Evolutionary conservation across 768 basidiomycete genomes (phyloP), one percentile per base, ranked within the genome.

Genomic region (Pleurotus citrinopileatus): DNA sequence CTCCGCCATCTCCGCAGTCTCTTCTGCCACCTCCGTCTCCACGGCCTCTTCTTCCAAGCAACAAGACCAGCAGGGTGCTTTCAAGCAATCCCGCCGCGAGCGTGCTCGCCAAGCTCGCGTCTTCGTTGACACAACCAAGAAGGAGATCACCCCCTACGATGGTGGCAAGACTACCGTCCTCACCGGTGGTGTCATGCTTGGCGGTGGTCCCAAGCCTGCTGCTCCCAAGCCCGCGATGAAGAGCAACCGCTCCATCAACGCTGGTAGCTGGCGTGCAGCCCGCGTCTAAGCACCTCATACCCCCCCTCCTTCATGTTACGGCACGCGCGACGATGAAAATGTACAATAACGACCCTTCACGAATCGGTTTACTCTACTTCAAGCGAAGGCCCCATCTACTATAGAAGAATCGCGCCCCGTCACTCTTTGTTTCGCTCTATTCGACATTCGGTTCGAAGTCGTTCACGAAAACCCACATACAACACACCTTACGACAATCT

Each of bases 181-280:
- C 61, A 91, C 89, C 2, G 90, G 90, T 54, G 90, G 89, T 59
- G 89, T 91, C 60, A 92, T 92, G 90, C 86, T 92, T 57, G 89
- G 89, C 46, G 76, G 42, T 5, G 74, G 64, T 57, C 65, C 77
- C 34, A 75, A 71, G 59, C 44, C 63, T 9, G 15, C 45, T 32
- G 6, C 25, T 27, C 4, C 45, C 44, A 26, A 25, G 13, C 44
- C 44, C 10, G 10, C 45, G 23, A 28, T 34, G 22, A 43, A 43
- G 26, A 43, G 26, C 53, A 28, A 36, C 28, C 56, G 56, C 53
- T 26, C 29, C 38, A 51, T 63, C 42, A 52, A 60, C 45, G 29
- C 53, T 56, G 54, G 65, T 71, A 78, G 68, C 79, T 87, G 86
- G 85, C 83, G 84, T 68, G 66, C 77, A 60, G 59, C 69, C 65